Evolutionary conservation across 805 yeast genomes (phyloP), one percentile per base, ranked within the genome.

Genomic region (Saccharomycopsis capsularis): DNA sequence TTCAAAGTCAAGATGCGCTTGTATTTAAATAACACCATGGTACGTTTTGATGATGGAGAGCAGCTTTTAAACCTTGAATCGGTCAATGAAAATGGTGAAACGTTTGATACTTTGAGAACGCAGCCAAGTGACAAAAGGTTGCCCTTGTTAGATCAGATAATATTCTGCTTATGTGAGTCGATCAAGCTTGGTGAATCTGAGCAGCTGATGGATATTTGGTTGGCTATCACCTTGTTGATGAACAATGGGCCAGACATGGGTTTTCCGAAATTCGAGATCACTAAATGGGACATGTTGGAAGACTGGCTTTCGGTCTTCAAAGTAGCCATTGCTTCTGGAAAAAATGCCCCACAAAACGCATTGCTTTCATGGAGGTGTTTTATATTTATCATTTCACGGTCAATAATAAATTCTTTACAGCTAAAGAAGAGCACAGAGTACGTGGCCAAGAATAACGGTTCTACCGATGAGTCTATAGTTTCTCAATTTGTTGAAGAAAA

Each of bases 161-260:
- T 37, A 3, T 5, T 15, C 2, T 19, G 2, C 23, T 37, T 47
- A 22, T 29, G 16, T 7, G 21, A 22, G 16, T 22, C 42, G 15
- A 6, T 37, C 4, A 22, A 24, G 19, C 5, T 3, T 15, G 24
- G 23, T 7, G 36, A 37, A 18, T 18, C 3, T 1, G 39, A 47
- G 27, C 40, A 37, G 18, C 29, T 39, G 11, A 27, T 35, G 30
- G 41, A 29, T 30, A 23, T 42, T 19, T 47, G 50, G 50, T 9
- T 47, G 24, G 38, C 40, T 19, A 21, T 47, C 6, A 42, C 50
- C 3, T 32, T 47, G 19, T 37, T 47, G 42, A 27, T 42, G 9
- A 29, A 36, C 37, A 21, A 42, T 37, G 38, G 21, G 11, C 19
- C 15, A 16, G 29, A 9, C 16, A 3, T 13, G 1, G 42, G 22